phyloP scores from a whole-genome alignment of 2,329 filamentous ascomycete species.

The Colletotrichum sp. region DNA sequence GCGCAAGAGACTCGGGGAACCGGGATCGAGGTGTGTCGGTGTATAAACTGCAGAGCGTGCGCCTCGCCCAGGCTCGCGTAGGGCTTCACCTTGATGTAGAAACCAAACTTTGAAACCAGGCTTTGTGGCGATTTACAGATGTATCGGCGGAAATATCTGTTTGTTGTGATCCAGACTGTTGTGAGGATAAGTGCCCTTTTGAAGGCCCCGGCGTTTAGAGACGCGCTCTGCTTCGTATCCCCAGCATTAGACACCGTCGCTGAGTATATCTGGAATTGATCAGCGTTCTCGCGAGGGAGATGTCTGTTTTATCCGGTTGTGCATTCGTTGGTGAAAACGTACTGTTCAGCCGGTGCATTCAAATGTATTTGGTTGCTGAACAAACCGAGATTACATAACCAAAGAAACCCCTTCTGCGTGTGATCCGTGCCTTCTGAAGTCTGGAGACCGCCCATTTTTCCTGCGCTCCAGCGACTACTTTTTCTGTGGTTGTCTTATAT shows the following conservation, averaged over 20 bases:
- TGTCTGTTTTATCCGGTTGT: not conserved
- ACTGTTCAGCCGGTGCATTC: not conserved
- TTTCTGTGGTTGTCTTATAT: not conserved
- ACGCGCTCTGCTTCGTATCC: not conserved
- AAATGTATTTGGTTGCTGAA: not conserved
- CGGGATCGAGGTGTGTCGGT: conserved; percentile 44
- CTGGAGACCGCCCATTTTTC: not conserved
- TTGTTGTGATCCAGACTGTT: not conserved
- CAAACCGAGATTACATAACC: not conserved
- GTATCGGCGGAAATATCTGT: not conserved
- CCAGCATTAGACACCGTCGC: not conserved
- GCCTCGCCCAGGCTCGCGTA: conserved; percentile 40
- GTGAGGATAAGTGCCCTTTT: not conserved
- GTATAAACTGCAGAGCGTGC: conserved; percentile 42
- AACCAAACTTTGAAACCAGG: not conserved
- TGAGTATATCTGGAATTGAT: not conserved
- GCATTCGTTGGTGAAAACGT: not conserved
- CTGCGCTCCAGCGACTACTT: not conserved
- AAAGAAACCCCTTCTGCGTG: not conserved
- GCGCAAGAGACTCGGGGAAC: conserved; percentile 47
- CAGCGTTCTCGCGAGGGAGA: not conserved
- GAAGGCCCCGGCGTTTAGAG: not conserved
- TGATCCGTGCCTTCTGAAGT: not conserved
- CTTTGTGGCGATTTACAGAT: not conserved
- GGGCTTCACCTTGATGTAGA: conserved; percentile 36